Evolutionary conservation across 768 basidiomycete genomes (phyloP), one percentile per base, ranked within the genome.

Genomic region (Paxillus rubicundulus): DNA sequence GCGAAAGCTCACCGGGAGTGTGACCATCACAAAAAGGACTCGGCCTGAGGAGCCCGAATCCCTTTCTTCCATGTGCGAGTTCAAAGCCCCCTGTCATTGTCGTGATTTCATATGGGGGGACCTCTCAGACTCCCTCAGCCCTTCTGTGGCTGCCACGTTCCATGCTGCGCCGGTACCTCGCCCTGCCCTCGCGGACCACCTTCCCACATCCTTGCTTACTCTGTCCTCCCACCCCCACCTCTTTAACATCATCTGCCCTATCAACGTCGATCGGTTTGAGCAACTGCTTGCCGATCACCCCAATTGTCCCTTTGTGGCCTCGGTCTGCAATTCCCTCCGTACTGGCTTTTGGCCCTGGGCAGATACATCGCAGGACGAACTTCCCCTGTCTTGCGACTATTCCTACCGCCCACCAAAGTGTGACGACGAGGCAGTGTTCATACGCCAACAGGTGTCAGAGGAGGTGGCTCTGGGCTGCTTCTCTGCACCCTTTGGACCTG

Each of bases 291-390:
- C 5, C 0, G 4, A 27, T 3, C 77, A 78, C 52, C 74, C 76
- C 0, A 78, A 77, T 45, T 67, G 52, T 9, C 37, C 58, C 0
- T 70, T 74, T 24, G 75, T 78, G 0, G 4, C 55, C 0, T 78
- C 72, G 0, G 68, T 78, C 0, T 33, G 53, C 8, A 8, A 27
- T 0, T 64, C 65, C 0, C 60, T 80, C 0, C 50, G 59, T 0
- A 57, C 73, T 2, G 77, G 78, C 1, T 78, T 78, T 56, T 80
- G 77, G 78, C 79, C 78, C 0, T 74, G 53, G 49, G 72, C 72
- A 0, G 53, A 70, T 14, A 70, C 69, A 4, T 40, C 34, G 33
- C 38, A 5, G 17, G 47, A 41, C 3, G 51, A 20, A 4, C 63
- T 58, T 21, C 72, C 69, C 14, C 41, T 30, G 6, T 64, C 60